Base-by-base conservation (phyloP, 352 stramenopile species). In the Phytophthora fragariae region DNA sequence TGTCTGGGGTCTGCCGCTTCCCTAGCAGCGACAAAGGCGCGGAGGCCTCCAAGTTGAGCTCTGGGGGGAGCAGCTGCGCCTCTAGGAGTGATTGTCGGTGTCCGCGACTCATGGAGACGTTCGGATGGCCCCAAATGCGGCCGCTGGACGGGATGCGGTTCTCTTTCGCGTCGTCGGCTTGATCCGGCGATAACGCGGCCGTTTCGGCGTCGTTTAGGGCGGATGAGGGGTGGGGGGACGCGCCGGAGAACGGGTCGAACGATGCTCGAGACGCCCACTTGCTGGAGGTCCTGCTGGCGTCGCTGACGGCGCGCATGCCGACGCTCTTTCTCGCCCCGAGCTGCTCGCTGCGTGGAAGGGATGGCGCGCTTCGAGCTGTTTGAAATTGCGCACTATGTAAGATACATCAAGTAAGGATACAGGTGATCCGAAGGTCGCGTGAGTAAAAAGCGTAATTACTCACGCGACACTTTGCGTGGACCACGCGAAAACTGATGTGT, bases 221-320 rank as follows among this genome's bases (percentile, higher is more conserved):
- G 10, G 10, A 5, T 29, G 31, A 49, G 19, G 33, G 10, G 41
- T 39, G 19, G 5, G 9, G 24, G 21, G 39, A 57, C 7, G 24
- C 35, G 17, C 24, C 21, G 31, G n/a, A 14, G 56, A 88, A 79
- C 49, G 78, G 73, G 53, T 82, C 68, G 3, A 49, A 24, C 5
- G 78, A 66, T 21, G 72, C 62, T 29, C 75, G 76, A 41, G 65
- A 52, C 15, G 57, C 37, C 78, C 76, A 84, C 60, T 85, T 87
- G 65, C 37, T 62, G 11, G 31, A 50, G 47, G 33, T 17, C 4
- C 17, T 27, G 10, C 4, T 57, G 29, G 24, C 68, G 70, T 68
- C 72, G 60, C 64, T 68, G 24, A 5, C 21, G 58, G 24, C 57
- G 44, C 54, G 52, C 73, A 80, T 80, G 12, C 27, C 8, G 29